Evolutionary conservation across 1,284 basidiomycete genomes (phyloP), one percentile per base, ranked within the genome.

Genomic region (Microbotryomycetes sp.): DNA sequence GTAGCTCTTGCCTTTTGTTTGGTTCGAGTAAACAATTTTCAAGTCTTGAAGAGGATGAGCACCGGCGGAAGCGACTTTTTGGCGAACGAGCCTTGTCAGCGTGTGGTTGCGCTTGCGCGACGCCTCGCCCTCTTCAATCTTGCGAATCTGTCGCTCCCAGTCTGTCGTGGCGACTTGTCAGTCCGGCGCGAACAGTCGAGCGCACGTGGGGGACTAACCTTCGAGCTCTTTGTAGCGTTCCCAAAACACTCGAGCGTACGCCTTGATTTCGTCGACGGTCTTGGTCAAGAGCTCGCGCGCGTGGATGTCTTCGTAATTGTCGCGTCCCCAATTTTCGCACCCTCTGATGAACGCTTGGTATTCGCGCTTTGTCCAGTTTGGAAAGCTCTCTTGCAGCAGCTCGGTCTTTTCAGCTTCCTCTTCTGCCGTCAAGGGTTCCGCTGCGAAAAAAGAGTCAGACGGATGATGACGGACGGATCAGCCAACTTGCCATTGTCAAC

Each of bases 31-130:
- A 74, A 88, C 87, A 57, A 97, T 83, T 76, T 93, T 89, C 56
- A 97, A 84, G 74, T 94, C 91, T 75, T 96, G 92, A 85, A 96
- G 89, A 0, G 93, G 92, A 75, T 87, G 89, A 41, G 81, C 80
- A 18, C 35, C 35, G 66, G 90, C 87, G 4, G 86, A 86, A 30
- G 80, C 79, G 71, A 97, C 88, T 76, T 96, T 96, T 72, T 85
- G 83, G 50, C 81, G 75, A 45, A 92, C 81, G 9, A 90, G 57
- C 27, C 60, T 52, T 23, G 66, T 64, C 7, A 66, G 63, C 7
- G 64, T 56, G 18, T 64, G 64, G n/a, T 70, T 64, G 52, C 70
- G 68, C 13, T 64, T 62, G 49, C 72, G 71, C 48, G 66, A 81
- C 27, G 81, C 79, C 73, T 91, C 89, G 27, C 92, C 82, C 64